Evolutionary conservation across 305 asterid genomes (phyloP).

Genomic region (Rubia occidens): DNA sequence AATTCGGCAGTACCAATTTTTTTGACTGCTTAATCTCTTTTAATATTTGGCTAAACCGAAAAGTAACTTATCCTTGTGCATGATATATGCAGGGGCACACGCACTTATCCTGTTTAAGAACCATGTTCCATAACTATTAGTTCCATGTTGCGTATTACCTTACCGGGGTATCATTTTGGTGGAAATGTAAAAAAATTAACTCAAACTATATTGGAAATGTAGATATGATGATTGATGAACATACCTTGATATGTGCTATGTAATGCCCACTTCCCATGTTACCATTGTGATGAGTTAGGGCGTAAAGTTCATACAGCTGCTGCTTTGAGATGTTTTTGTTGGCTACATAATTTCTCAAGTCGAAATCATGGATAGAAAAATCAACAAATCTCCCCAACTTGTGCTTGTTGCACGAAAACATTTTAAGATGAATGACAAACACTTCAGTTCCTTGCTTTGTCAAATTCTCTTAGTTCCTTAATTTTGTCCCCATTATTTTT

Average conservation of each 20-base stretch:
- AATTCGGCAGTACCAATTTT: too few species aligned
- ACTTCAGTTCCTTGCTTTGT: slow-evolving; percentile 37
- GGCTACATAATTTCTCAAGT: slow-evolving; percentile 79
- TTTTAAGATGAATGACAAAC: slow-evolving; percentile 87
- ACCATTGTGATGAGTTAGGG: slow-evolving; percentile 90
- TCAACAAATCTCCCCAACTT: slow-evolving; percentile 93
- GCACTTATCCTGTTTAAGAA: too few species aligned
- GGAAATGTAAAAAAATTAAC: neutral
- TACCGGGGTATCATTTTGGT: neutral
- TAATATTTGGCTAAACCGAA: too few species aligned
- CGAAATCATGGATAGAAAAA: slow-evolving; percentile 89
- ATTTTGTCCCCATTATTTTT: too few species aligned
- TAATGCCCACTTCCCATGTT: slow-evolving; percentile 99
- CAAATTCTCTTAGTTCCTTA: too few species aligned
- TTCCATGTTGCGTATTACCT: neutral
- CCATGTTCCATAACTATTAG: too few species aligned
- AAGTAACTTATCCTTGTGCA: too few species aligned
- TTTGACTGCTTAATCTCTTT: too few species aligned
- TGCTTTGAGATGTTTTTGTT: slow-evolving; percentile 71
- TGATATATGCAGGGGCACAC: too few species aligned
- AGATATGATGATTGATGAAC: too few species aligned
- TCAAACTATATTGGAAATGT: slow-evolving; percentile 2
- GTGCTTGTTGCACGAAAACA: slow-evolving; percentile 95
- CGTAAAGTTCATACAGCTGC: slow-evolving; percentile 91
- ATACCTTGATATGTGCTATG: slow-evolving; percentile 88